phyloP scores from a whole-genome alignment of 768 basidiomycete genomes.

The Fomitopsis pulvina region DNA sequence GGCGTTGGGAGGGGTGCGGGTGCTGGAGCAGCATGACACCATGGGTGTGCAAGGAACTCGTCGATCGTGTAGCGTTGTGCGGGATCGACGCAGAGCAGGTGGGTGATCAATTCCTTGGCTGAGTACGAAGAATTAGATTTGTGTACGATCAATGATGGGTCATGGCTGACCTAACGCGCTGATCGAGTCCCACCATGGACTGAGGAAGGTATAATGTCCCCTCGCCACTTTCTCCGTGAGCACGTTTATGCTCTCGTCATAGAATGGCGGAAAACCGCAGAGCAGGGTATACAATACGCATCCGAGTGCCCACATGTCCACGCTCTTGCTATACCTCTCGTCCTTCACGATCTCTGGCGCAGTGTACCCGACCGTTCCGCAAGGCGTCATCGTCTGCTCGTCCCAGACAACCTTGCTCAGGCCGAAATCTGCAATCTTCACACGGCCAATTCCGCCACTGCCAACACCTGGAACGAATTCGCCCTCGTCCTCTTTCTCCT shows the following conservation, averaged over 20 bases:
- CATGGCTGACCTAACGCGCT: conserved; percentile 56
- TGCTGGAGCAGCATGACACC: conserved; percentile 72
- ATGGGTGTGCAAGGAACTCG: conserved; percentile 94
- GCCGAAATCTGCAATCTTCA: conserved; percentile 99
- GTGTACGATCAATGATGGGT: not conserved
- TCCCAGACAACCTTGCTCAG: conserved; percentile 98
- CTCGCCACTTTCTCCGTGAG: conserved; percentile 97
- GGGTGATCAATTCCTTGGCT: conserved; percentile 95
- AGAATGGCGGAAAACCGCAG: conserved; percentile 97
- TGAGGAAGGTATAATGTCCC: conserved; percentile 96
- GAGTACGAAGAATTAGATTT: conserved; percentile 1
- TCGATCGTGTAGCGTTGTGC: conserved; percentile 95
- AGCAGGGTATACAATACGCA: conserved; percentile 98
- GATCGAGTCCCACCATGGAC: conserved; percentile 99
- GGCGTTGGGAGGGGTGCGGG: conserved; percentile 67
- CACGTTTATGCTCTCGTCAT: conserved; percentile 97
- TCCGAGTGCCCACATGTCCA: conserved; percentile 99
- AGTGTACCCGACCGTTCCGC: conserved; percentile 99
- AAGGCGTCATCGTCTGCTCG: conserved; percentile 98
- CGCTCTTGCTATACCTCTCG: conserved; percentile 92
- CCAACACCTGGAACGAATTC: conserved; percentile 90
- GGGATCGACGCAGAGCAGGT: conserved; percentile 93
- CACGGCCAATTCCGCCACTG: conserved; percentile 93
- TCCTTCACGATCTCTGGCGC: conserved; percentile 99
- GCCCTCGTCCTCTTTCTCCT: conserved; percentile 98